Conservation (phyloP, 345 rosid species). For the Pistacia vera region DNA sequence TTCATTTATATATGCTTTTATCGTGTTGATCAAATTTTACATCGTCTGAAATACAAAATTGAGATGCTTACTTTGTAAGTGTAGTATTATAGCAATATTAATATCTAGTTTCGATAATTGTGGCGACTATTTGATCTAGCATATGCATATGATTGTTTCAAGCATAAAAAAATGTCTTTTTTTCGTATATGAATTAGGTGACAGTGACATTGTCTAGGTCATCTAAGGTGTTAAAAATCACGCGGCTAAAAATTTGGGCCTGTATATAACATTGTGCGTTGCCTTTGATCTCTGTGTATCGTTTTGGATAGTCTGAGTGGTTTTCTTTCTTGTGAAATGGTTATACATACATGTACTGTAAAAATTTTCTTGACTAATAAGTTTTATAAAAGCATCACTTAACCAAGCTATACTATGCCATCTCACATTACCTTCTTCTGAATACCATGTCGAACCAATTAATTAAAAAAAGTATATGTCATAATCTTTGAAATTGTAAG, state of each 20-base stretch:
- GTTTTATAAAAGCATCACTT: neutral
- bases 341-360: no score
- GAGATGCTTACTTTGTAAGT: no score
- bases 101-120: neutral
- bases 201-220: neutral
- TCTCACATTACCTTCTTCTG: neutral
- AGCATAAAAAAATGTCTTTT: neutral
- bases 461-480: neutral
- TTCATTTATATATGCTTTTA: no score
- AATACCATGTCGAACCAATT: neutral
- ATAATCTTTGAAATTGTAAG: neutral
- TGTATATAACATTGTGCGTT: neutral
- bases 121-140: neutral
- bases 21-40: no score
- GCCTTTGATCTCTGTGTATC: neutral
- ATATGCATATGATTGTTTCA: neutral
- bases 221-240: neutral
- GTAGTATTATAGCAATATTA: no score
- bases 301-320: no score
- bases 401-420: neutral
- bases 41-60: no score
- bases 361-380: no score
- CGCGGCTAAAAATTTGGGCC: neutral
- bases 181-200: neutral
- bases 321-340: no score